phyloP scores from a whole-genome alignment of 2,329 filamentous ascomycete genomes.

The Exserohilum turcica region DNA sequence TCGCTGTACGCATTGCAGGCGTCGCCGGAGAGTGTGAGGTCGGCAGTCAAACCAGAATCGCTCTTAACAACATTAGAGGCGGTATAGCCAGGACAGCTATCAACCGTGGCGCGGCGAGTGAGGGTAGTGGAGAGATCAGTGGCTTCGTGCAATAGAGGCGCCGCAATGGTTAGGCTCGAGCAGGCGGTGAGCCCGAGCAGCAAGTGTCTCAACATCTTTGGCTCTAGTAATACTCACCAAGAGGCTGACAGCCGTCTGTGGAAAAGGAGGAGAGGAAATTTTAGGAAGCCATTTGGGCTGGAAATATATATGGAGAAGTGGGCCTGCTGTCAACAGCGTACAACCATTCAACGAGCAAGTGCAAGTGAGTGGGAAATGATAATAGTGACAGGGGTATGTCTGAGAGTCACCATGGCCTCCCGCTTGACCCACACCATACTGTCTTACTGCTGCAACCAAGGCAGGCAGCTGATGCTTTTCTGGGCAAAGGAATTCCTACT shows the following conservation, averaged over 20 bases:
- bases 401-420: slow-evolving; percentile 10
- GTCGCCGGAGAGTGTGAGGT: slow-evolving; percentile 69
- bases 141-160: slow-evolving; percentile 15
- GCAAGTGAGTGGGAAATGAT: background rate
- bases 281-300: background rate
- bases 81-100: slow-evolving; percentile 70
- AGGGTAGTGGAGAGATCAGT: slow-evolving; percentile 10
- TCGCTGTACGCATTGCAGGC: slow-evolving; percentile 66
- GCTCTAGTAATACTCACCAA: slow-evolving; percentile 5
- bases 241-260: background rate
- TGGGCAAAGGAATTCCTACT: background rate
- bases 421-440: slow-evolving; percentile 18
- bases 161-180: slow-evolving; percentile 21
- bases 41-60: slow-evolving; percentile 66
- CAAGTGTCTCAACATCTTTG: slow-evolving; percentile 24
- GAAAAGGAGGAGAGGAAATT: background rate
- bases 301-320: slow-evolving; percentile 13
- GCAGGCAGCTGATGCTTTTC: slow-evolving; percentile 10
- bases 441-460: background rate
- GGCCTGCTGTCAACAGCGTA: background rate
- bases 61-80: slow-evolving; percentile 64
- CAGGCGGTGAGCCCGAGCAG: slow-evolving; percentile 24
- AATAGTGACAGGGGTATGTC: background rate
- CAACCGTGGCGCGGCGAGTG: slow-evolving; percentile 36
- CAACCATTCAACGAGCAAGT: slow-evolving; percentile 5